These are phyloP conservation scores for Elongisporangium anandrum DNA, from an alignment of 352 stramenopile species.

Conservation along the genomic window DNA sequence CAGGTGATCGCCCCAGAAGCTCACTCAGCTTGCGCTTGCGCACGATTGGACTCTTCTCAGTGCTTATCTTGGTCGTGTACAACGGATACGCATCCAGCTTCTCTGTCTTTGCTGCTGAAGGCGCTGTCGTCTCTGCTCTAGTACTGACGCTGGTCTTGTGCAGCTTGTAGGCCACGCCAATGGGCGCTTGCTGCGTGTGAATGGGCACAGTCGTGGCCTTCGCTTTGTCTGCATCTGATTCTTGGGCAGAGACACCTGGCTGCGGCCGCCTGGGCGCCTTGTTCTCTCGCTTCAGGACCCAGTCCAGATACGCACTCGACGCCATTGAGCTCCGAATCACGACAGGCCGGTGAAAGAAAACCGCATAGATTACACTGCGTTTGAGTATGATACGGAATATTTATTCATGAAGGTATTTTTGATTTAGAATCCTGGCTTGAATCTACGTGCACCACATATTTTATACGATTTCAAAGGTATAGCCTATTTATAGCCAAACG, in stretches of 20 bases:
- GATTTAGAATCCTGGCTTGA: neutral
- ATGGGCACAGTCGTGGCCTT: neutral
- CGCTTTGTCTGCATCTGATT: neutral
- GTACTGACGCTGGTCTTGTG: neutral
- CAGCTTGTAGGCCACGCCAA: neutral
- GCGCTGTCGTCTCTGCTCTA: neutral
- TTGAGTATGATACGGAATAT: neutral
- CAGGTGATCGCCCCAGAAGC: neutral
- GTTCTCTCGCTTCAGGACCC: slow-evolving; percentile 18
- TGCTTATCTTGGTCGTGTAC: neutral
- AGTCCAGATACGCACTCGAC: slow-evolving; percentile 27
- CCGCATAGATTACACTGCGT: neutral
- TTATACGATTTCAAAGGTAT: neutral
- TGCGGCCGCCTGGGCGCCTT: slow-evolving; percentile 8
- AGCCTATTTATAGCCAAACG: neutral
- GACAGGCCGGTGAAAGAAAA: neutral
- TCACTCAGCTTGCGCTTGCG: neutral
- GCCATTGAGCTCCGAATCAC: neutral
- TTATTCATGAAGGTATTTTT: neutral
- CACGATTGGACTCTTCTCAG: neutral
- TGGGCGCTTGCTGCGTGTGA: neutral
- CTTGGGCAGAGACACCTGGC: neutral
- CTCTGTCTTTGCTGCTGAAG: neutral
- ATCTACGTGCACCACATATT: neutral
- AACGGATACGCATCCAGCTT: neutral